These are phyloP conservation scores for Claviceps purpurea DNA, from an alignment of 2,329 filamentous ascomycete species.

Conservation along the genomic window DNA sequence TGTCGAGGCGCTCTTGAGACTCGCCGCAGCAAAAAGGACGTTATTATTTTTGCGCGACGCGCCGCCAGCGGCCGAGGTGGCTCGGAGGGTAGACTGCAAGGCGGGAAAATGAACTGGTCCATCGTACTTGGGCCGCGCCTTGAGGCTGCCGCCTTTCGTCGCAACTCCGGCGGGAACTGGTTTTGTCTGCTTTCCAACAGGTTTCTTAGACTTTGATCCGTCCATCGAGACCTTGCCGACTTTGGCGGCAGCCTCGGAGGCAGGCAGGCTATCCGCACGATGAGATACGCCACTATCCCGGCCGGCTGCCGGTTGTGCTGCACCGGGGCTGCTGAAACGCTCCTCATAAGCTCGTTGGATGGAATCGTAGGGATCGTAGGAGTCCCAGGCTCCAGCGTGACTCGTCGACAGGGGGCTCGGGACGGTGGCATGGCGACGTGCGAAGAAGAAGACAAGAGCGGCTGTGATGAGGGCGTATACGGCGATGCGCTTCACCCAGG, in stretches of 20 bases:
- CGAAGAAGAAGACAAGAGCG: constrained; percentile 38
- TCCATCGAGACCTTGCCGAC: background rate
- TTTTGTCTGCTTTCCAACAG: background rate
- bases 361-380: background rate
- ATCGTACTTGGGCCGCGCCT: constrained; percentile 33
- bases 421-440: constrained; percentile 15
- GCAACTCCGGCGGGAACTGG: no score
- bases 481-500: constrained; percentile 39
- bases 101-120: constrained; percentile 57
- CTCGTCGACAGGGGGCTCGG: background rate
- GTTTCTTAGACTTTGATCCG: background rate
- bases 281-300: background rate
- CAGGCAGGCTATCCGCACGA: background rate
- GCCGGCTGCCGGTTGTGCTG: background rate
- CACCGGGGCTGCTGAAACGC: background rate
- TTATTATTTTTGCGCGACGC: constrained; percentile 45
- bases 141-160: background rate
- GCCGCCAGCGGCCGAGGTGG: constrained; percentile 40
- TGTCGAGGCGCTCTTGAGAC: constrained; percentile 55
- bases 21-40: constrained; percentile 68
- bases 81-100: constrained; percentile 50
- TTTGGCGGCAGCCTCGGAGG: background rate
- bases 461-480: constrained; percentile 32
- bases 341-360: background rate
- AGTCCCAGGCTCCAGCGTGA: background rate